phyloP scores from a whole-genome alignment of 2,329 filamentous ascomycete genomes.

The Tolypocladium sp. region DNA sequence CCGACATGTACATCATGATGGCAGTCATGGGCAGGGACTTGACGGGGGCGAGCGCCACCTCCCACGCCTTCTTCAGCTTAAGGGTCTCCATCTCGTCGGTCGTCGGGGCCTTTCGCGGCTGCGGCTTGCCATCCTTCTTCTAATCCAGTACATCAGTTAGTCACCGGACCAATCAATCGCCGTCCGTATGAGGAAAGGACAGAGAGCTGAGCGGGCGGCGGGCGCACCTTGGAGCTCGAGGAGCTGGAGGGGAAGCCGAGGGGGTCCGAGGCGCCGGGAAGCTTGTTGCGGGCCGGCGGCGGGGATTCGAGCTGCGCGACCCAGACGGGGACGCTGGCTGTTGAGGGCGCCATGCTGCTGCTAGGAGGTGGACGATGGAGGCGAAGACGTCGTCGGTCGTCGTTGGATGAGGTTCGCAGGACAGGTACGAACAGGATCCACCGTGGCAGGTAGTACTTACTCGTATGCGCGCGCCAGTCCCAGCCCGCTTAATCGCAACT shows the following conservation, averaged over 20 bases:
- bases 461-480: neutral
- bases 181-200: neutral
- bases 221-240: slow-evolving; percentile 46
- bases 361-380: neutral
- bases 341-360: slow-evolving; percentile 18
- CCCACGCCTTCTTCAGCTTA: slow-evolving; percentile 98
- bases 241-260: slow-evolving; percentile 64
- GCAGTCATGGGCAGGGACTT: slow-evolving; percentile 97
- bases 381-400: neutral
- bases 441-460: neutral
- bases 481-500: neutral
- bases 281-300: slow-evolving; percentile 57
- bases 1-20: slow-evolving; percentile 99
- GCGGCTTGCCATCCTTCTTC: slow-evolving; percentile 38
- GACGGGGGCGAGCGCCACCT: slow-evolving; percentile 84
- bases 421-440: neutral
- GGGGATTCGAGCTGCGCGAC: slow-evolving; percentile 69
- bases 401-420: neutral
- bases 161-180: neutral
- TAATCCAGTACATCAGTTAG: slow-evolving; percentile 30
- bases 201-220: neutral
- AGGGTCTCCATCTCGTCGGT: slow-evolving; percentile 86
- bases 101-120: slow-evolving; percentile 57
- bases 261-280: slow-evolving; percentile 66
- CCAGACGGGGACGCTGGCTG: slow-evolving; percentile 58